Base-by-base conservation (phyloP, 768 basidiomycete genomes). In the Phanerochaete carnosa region DNA sequence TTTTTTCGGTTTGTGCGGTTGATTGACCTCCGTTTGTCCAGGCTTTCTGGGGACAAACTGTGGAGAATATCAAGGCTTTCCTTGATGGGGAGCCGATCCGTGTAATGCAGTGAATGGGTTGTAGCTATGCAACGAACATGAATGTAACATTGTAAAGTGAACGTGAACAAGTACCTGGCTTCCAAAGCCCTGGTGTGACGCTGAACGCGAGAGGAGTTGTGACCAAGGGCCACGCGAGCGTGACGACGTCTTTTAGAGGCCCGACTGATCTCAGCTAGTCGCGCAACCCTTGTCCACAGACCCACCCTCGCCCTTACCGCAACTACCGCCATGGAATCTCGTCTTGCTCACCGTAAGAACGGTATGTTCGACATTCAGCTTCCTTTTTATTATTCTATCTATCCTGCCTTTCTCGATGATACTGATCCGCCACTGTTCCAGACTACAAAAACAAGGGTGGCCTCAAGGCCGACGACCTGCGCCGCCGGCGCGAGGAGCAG, bases 401-500 rank as follows among this genome's bases (percentile, higher is more conserved):
- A 37, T 28, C 22, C 12, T 26, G 11, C 25, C 45, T 23, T 22
- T 23, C 22, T 2, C 65, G 66, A 64, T 66, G 64, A 43, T 52
- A 62, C 60, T 74, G 69, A 81, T 77, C 77, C 79, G 76, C 72
- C 61, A 69, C 53, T 65, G 50, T 70, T 61, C 39, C 69, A 94
- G 92, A 86, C 70, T 95, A 92, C 81, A 96, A 96, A 82, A 89
- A 85, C 76, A 95, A 94, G 75, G 90, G 90, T 63, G 88, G 84
- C 66, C 80, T 95, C 65, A 95, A 94, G 74, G 88, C 87, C 68
- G 94, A 96, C 62, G 94, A 98, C 74, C 90, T 98, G 68, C 87
- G 96, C 68, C 89, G 95, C 76, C 89, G 96, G 74, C 88, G 97
- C 61, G 97, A 98, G 75, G 95, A 99, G 74, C 94, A 96, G 73